A percentile compares a stretch with the other conserved stretches of the same genome.
These are phyloP conservation scores for Tetraselmis chui DNA, from an alignment of 139 green algal genomes.

Conservation along the genomic window DNA sequence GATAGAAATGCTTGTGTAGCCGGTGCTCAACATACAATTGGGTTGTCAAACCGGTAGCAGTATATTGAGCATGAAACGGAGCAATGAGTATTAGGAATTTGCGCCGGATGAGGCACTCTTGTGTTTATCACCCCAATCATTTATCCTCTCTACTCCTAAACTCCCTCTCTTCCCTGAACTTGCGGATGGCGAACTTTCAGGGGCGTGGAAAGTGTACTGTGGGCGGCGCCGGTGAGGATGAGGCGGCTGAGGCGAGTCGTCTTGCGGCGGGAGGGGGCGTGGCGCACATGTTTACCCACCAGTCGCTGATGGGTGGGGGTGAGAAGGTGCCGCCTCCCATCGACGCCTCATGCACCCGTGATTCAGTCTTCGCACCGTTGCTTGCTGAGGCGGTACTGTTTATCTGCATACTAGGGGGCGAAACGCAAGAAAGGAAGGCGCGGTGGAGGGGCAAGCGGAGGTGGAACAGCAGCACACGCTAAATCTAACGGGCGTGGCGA, in stretches of 20 bases:
- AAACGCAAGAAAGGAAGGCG: neutral
- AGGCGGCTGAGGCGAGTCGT: neutral
- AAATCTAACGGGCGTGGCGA: no score
- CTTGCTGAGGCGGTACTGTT: neutral
- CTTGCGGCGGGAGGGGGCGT: neutral
- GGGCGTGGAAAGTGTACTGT: no score
- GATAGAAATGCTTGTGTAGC: no score
- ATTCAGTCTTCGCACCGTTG: neutral
- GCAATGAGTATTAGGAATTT: neutral
- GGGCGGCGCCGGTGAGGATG: no score
- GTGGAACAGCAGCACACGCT: neutral
- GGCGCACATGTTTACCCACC: neutral
- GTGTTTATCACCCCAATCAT: neutral
- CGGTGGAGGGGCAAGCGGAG: neutral
- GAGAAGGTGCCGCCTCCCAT: neutral
- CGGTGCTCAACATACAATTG: no score
- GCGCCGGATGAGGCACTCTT: neutral
- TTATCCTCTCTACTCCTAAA: no score
- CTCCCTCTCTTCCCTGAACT: no score
- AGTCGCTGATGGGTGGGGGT: neutral
- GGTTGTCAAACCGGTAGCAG: neutral
- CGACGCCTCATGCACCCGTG: neutral
- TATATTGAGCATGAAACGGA: neutral
- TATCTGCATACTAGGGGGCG: neutral
- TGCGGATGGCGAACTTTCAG: neutral